A percentile compares a stretch with the other conserved stretches of the same genome.
Evolutionary conservation across 1,139 yeast genomes (phyloP).

Genomic region (Saccharomyces hybrid): DNA sequence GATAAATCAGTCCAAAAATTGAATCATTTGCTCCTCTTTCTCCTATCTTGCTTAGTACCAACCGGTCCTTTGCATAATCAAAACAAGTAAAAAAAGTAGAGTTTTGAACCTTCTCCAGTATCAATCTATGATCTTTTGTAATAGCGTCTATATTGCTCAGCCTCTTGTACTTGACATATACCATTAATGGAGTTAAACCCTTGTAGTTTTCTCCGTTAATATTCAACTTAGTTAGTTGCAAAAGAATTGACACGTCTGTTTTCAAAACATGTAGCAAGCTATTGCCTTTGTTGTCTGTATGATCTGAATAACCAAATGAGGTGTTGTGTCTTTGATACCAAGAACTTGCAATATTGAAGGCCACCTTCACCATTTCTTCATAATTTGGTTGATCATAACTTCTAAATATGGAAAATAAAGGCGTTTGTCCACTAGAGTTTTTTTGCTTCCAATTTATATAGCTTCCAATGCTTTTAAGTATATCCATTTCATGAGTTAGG

Average conservation of each 20-base stretch:
- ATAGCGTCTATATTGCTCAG: constrained; percentile 48
- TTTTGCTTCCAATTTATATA: constrained; percentile 62
- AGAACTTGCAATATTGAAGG: constrained; percentile 40
- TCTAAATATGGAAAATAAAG: constrained; percentile 66
- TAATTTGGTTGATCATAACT: constrained; percentile 76
- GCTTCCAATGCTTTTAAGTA: constrained; percentile 50
- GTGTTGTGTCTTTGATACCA: constrained; percentile 35
- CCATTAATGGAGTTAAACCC: constrained; percentile 61
- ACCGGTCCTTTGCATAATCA: constrained; percentile 45
- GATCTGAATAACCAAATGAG: constrained; percentile 44
- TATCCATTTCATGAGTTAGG: constrained; percentile 49
- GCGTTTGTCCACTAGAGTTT: constrained; percentile 69
- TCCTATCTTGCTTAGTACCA: constrained; percentile 16
- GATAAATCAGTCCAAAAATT: constrained; percentile 10
- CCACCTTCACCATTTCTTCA: constrained; percentile 39
- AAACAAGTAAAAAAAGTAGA: constrained; percentile 37
- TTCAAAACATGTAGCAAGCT: constrained; percentile 65
- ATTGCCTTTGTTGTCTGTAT: constrained; percentile 67
- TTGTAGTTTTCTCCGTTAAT: constrained; percentile 57
- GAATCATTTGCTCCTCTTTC: constrained; percentile 11
- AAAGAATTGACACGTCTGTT: constrained; percentile 39
- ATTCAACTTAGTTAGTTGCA: constrained; percentile 39
- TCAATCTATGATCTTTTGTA: constrained; percentile 40
- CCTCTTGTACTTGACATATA: constrained; percentile 64
- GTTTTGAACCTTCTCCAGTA: constrained; percentile 36